These are phyloP conservation scores for Lotus japonicus DNA, from an alignment of 306 rosid species.

Conservation along the genomic window DNA sequence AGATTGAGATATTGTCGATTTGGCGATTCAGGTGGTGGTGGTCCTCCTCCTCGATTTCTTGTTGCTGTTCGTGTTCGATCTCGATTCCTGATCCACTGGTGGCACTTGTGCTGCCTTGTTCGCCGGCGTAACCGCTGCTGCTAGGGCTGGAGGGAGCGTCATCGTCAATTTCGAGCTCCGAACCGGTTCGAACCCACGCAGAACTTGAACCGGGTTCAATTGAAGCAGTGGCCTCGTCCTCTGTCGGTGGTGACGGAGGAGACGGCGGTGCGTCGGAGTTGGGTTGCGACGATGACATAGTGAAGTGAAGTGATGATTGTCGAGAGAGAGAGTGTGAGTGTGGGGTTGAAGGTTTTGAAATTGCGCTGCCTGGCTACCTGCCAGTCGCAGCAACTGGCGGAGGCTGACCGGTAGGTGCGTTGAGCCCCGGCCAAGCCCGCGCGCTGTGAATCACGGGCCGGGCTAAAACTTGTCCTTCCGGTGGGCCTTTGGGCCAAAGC, in stretches of 20 bases:
- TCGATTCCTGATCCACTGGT: conserved; percentile 53
- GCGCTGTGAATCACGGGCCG: neutral
- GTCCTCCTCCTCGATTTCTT: conserved; percentile 24
- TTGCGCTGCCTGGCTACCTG: conserved; percentile 11
- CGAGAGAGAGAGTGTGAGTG: neutral
- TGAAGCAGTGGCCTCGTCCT: conserved; percentile 19
- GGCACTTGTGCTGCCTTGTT: conserved; percentile 48
- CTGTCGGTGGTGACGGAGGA: conserved; percentile 24
- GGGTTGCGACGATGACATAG: conserved; percentile 12
- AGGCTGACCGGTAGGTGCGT: conserved; percentile 34
- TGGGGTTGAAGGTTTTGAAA: conserved; percentile 2
- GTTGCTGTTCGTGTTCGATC: conserved; percentile 18
- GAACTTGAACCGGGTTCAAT: conserved; percentile 20
- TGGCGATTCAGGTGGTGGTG: conserved; percentile 27
- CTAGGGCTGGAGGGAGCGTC: conserved; percentile 69
- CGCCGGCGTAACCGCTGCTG: conserved; percentile 93
- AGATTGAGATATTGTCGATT: conserved; percentile 22
- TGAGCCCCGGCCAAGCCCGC: neutral
- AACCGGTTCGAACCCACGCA: conserved; percentile 40
- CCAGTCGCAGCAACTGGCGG: conserved; percentile 23
- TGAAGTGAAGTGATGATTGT: neutral
- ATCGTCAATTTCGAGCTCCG: conserved; percentile 44
- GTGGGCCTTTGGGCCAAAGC: too few species aligned
- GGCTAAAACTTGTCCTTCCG: neutral
- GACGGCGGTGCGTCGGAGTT: conserved; percentile 16